These are phyloP conservation scores for Mortierella antarctica DNA, from an alignment of 192 early-diverging fungal genomes.

Conservation along the genomic window DNA sequence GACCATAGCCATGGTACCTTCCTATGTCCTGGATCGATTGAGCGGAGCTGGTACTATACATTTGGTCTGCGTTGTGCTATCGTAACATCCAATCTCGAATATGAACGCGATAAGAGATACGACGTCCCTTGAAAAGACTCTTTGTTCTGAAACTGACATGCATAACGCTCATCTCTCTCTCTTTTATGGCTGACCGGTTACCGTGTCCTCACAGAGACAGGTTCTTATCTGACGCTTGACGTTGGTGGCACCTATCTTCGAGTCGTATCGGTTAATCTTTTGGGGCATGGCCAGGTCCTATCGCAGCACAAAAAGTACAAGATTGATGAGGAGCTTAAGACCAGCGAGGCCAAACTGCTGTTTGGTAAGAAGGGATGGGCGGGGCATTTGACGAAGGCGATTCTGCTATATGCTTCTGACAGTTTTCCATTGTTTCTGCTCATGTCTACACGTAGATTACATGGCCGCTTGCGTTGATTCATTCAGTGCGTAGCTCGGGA, in stretches of 20 bases:
- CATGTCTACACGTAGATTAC: constrained; percentile 60
- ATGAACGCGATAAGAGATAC: not conserved
- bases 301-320: constrained; percentile 75
- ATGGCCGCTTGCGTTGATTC: constrained; percentile 83
- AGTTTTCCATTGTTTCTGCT: not conserved
- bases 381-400: too few species aligned
- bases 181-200: not conserved
- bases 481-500: constrained; percentile 55
- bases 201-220: constrained; percentile 62
- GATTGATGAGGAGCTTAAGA: constrained; percentile 68
- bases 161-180: not conserved
- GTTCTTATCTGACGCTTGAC: constrained; percentile 86
- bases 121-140: too few species aligned
- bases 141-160: too few species aligned
- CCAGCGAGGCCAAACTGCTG: constrained; percentile 36
- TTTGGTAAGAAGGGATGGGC: constrained; percentile 52
- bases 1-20: constrained; percentile 89
- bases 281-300: constrained; percentile 75
- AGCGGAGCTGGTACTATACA: constrained; percentile 8
- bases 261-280: constrained; percentile 81
- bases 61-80: constrained; percentile 62
- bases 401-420: too few species aligned
- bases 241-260: constrained; percentile 92
- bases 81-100: not conserved
- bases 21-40: constrained; percentile 63